Evolutionary conservation across 805 yeast genomes (phyloP).

Genomic region (Teunomyces gatunensis): DNA sequence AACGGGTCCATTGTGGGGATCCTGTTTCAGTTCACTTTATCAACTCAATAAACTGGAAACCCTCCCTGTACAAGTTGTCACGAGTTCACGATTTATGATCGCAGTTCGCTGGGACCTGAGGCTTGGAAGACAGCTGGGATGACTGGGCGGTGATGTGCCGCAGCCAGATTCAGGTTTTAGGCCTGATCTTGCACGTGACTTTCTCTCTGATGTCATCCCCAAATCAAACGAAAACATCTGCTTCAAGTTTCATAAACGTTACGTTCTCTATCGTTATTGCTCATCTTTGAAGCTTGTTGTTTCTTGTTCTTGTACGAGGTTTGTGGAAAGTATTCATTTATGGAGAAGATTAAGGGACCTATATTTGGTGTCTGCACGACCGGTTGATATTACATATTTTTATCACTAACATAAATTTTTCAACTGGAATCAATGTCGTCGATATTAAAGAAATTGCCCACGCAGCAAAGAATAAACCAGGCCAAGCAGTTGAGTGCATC

Average conservation of each 20-base stretch:
- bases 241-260: background rate
- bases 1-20: background rate
- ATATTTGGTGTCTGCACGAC: background rate
- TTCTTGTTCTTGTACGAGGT: no score
- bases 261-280: background rate
- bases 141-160: background rate
- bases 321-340: no score
- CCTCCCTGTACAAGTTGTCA: no score
- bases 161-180: background rate
- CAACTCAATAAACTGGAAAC: background rate
- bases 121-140: background rate
- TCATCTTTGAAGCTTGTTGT: background rate
- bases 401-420: background rate
- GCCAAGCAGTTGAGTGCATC: conserved; percentile 60
- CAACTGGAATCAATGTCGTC: conserved; percentile 17
- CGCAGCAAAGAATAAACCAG: conserved; percentile 49
- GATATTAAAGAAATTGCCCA: conserved; percentile 34
- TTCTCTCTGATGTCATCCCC: no score
- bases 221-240: no score
- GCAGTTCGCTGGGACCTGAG: no score
- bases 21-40: background rate
- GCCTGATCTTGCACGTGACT: background rate
- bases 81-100: no score
- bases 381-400: background rate
- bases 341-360: no score